Evolutionary conservation across 2,329 filamentous ascomycete species (phyloP).

Genomic region (Fusarium temperatum): DNA sequence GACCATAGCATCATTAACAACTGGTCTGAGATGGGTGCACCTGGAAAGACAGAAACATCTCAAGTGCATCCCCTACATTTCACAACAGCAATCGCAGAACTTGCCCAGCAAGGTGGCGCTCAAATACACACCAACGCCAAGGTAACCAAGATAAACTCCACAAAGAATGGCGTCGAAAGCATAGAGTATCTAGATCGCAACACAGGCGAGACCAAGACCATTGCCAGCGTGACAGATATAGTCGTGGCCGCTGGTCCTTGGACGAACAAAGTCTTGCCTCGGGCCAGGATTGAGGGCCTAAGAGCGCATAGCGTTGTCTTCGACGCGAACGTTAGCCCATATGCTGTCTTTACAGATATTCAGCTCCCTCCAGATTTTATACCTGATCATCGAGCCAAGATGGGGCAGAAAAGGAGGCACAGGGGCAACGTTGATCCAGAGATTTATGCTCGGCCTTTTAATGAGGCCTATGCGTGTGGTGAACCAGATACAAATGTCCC

Average conservation of each 20-base stretch:
- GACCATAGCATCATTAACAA: slow-evolving; percentile 69
- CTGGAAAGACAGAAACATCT: slow-evolving; percentile 78
- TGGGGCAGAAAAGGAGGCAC: slow-evolving; percentile 62
- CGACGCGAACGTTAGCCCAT: slow-evolving; percentile 71
- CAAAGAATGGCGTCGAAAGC: slow-evolving; percentile 61
- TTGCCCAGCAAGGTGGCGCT: slow-evolving; percentile 76
- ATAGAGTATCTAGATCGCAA: slow-evolving; percentile 68
- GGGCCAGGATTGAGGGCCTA: slow-evolving; percentile 65
- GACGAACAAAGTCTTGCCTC: slow-evolving; percentile 68
- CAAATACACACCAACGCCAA: slow-evolving; percentile 71
- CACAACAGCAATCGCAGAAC: slow-evolving; percentile 81
- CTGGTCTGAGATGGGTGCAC: slow-evolving; percentile 83
- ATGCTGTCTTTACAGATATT: slow-evolving; percentile 89
- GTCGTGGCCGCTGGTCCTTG: slow-evolving; percentile 69
- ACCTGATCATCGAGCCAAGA: slow-evolving; percentile 57
- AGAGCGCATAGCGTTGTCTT: slow-evolving; percentile 74
- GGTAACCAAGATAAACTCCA: slow-evolving; percentile 73
- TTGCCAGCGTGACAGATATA: slow-evolving; percentile 61
- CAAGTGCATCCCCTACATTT: slow-evolving; percentile 95
- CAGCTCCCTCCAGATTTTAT: slow-evolving; percentile 73
- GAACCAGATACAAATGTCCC: slow-evolving; percentile 82
- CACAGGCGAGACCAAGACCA: slow-evolving; percentile 46
- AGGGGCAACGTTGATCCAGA: slow-evolving; percentile 80
- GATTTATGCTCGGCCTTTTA: slow-evolving; percentile 89
- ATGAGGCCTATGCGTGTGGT: slow-evolving; percentile 94